These are phyloP conservation scores for Dactylorhiza incarnata DNA, from an alignment of 106 monocot species.

Conservation along the genomic window DNA sequence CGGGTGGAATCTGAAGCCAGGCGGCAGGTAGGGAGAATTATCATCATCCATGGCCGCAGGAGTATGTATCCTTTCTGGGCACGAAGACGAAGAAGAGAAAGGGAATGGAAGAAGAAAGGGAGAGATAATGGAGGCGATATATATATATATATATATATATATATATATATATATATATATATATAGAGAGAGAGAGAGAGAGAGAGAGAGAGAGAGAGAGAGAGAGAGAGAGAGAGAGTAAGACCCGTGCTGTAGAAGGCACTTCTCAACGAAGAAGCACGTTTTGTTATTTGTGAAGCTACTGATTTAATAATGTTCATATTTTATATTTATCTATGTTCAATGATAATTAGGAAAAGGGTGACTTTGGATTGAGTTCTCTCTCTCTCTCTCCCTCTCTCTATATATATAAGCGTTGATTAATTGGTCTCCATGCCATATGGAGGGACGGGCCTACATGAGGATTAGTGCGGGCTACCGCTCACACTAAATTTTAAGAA, in stretches of 20 bases:
- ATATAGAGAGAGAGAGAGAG: background rate
- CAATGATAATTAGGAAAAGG: background rate
- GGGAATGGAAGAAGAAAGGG: background rate
- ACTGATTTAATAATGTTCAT: background rate
- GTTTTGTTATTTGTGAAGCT: constrained; percentile 4
- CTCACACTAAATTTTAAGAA: no score
- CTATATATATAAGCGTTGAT: no score
- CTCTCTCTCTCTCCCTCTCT: no score
- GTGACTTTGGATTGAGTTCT: no score
- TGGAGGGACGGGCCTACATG: no score
- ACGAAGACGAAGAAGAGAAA: background rate
- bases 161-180: background rate
- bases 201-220: background rate
- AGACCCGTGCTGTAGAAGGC: constrained; percentile 6
- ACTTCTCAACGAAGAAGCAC: constrained; percentile 1
- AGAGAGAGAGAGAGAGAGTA: background rate
- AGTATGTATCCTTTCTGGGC: background rate
- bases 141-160: background rate
- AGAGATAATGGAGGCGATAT: background rate
- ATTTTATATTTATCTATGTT: background rate
- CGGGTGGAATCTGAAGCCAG: constrained; percentile 9
- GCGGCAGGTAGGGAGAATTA: background rate
- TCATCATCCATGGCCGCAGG: background rate
- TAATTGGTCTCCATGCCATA: no score
- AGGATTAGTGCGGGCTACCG: no score